Conservation (phyloP, 805 yeast species). For the Myxozyma lipomycoides region DNA sequence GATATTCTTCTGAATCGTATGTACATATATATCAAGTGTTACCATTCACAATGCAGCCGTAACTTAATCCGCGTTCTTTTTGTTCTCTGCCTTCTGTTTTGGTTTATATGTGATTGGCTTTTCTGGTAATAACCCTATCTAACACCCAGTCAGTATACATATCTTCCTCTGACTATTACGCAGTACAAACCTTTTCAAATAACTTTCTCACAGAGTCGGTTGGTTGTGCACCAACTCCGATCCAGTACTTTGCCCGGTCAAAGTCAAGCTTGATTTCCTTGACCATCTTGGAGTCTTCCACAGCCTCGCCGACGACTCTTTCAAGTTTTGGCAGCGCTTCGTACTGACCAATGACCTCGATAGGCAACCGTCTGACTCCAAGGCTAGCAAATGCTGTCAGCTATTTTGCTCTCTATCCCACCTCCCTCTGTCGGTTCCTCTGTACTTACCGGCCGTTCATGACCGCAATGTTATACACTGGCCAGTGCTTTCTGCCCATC, state of each 20-base stretch:
- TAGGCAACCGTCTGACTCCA: slow-evolving; percentile 45
- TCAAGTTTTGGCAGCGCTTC: slow-evolving; percentile 71
- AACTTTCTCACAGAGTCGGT: slow-evolving; percentile 73
- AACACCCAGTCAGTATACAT: background rate
- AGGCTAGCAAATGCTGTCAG: background rate
- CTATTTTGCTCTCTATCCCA: too few species aligned
- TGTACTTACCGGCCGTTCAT: slow-evolving; percentile 54
- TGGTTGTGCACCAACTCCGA: slow-evolving; percentile 96
- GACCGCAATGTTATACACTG: slow-evolving; percentile 89
- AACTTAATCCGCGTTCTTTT: background rate
- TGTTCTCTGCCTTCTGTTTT: background rate
- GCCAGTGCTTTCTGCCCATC: slow-evolving; percentile 84
- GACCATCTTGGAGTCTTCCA: slow-evolving; percentile 49
- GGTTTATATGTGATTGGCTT: background rate
- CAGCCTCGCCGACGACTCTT: slow-evolving; percentile 39
- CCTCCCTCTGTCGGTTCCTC: too few species aligned
- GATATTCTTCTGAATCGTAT: too few species aligned
- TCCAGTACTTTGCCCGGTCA: slow-evolving; percentile 88
- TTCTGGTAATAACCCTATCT: slow-evolving; percentile 5
- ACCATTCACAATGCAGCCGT: too few species aligned
- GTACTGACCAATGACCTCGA: slow-evolving; percentile 93
- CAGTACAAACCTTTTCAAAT: slow-evolving; percentile 53
- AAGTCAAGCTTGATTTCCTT: slow-evolving; percentile 85
- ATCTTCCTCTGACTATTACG: background rate
- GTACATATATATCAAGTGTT: too few species aligned